Evolutionary conservation across 208 protist genomes (phyloP), one percentile per base, ranked within the genome.

Genomic region (Strigomonas culicis): DNA sequence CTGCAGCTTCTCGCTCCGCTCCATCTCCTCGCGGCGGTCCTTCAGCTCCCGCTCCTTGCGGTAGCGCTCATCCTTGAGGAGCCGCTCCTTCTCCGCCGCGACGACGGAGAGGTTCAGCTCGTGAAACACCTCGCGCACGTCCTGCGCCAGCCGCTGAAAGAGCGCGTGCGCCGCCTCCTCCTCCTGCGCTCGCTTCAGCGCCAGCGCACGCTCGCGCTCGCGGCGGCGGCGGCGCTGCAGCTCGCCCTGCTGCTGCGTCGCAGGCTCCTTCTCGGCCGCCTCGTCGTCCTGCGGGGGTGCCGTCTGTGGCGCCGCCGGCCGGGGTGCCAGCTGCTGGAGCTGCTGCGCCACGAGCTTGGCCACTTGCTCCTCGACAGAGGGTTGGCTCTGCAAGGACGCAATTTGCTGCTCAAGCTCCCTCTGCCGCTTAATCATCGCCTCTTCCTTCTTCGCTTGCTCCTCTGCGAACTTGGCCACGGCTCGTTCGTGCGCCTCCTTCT

Each of bases 11-110:
- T 89, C 79, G 1, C 65, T 53, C 4, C 82, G 67, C 47, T 87
- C 75, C 77, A 75, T 62, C 30, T 93, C 85, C 64, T 93, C 86
- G 28, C 72, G 75, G 13, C 79, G 70, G 44, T 97, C 92, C 34
- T 74, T 63, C 52, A 67, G 68, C 69, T 94, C 92, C 0, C 88
- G 82, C 66, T 95, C 92, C 46, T 80, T 85, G 21, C 88, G 88
- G 63, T 95, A 97, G 11, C 88, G 84, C 71, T 94, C 92, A 49
- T 97, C 92, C 63, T 93, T 95, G n/a, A 94, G 71, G 2, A 95
- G 78, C 1, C 92, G 82, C 76, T 97, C 88, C 71, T 93, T 93
- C 55, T 97, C 92, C 10, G 92, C 85, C 0, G 92, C 86, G 6
- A 97, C 89, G 22, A 97, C 85, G 46, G 88, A 86, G 7, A 97